These are phyloP conservation scores for Corynespora cassiicola DNA, from an alignment of 2,329 filamentous ascomycete species.

Conservation along the genomic window DNA sequence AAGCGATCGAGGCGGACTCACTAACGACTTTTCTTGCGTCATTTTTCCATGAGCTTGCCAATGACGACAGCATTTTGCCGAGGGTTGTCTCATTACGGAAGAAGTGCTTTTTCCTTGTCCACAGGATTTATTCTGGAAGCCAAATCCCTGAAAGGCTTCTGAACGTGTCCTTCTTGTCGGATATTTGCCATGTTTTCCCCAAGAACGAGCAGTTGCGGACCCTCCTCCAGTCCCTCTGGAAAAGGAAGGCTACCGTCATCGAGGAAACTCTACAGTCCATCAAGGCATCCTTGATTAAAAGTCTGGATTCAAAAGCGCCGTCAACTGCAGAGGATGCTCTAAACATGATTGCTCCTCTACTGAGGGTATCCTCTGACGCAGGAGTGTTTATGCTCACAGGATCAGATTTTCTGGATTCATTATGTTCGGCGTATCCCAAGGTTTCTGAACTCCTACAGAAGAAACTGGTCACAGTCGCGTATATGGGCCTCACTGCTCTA, in stretches of 20 bases:
- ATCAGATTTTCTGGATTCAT: constrained; percentile 83
- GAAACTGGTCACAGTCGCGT: constrained; percentile 74
- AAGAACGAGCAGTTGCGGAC: constrained; percentile 63
- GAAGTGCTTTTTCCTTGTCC: constrained; percentile 68
- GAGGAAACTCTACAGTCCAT: constrained; percentile 64
- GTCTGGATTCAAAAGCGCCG: constrained; percentile 69
- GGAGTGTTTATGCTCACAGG: constrained; percentile 76
- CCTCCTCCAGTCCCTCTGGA: constrained; percentile 60
- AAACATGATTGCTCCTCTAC: constrained; percentile 66
- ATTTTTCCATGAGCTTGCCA: constrained; percentile 64
- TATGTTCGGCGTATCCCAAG: constrained; percentile 70
- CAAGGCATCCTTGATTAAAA: constrained; percentile 68
- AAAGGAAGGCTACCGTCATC: constrained; percentile 55
- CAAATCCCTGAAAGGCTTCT: constrained; percentile 59
- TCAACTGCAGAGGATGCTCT: constrained; percentile 63
- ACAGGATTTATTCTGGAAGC: constrained; percentile 61
- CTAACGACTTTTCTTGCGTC: constrained; percentile 69
- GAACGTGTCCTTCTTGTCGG: constrained; percentile 71
- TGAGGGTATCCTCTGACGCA: constrained; percentile 65
- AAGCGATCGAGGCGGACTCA: constrained; percentile 63
- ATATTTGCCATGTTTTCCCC: constrained; percentile 71
- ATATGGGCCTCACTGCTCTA: constrained; percentile 76
- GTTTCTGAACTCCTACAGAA: constrained; percentile 69
- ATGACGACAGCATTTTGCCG: constrained; percentile 31
- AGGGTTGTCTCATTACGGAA: constrained; percentile 64